phyloP scores from a whole-genome alignment of 2,329 filamentous ascomycete species.

The Hymenoscyphus infarciens region DNA sequence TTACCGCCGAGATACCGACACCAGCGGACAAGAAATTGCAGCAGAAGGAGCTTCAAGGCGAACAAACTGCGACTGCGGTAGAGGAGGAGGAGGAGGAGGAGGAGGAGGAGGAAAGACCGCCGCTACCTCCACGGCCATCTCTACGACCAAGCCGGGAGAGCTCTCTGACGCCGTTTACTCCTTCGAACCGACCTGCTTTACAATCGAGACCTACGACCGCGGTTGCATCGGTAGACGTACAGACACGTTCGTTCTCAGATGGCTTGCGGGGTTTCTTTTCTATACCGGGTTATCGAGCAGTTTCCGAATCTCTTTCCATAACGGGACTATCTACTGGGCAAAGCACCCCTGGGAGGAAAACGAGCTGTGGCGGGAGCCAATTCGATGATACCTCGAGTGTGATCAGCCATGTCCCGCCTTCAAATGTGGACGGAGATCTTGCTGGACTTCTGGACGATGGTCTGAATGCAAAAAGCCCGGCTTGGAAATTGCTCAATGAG shows the following conservation, averaged over 20 bases:
- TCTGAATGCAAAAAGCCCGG: constrained; percentile 60
- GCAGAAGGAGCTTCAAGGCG: neutral
- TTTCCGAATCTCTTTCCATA: constrained; percentile 31
- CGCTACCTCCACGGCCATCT: constrained; percentile 44
- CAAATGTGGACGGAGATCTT: constrained; percentile 61
- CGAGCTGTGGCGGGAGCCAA: constrained; percentile 43
- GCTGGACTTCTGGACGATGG: constrained; percentile 79
- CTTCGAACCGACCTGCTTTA: constrained; percentile 36
- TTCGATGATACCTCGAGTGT: constrained; percentile 48
- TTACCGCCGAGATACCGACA: neutral
- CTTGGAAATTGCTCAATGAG: constrained; percentile 64
- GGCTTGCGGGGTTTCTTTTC: constrained; percentile 62
- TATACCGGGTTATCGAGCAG: constrained; percentile 36
- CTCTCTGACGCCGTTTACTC: constrained; percentile 23
- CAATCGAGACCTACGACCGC: constrained; percentile 77
- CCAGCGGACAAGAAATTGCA: neutral
- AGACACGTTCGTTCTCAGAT: constrained; percentile 70
- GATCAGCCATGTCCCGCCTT: constrained; percentile 46
- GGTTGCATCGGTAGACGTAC: constrained; percentile 75
- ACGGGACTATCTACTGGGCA: constrained; percentile 26
- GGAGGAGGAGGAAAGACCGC: constrained; percentile 38
- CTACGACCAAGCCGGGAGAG: constrained; percentile 26
- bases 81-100: constrained; percentile 26
- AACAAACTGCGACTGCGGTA: neutral
- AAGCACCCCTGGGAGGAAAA: constrained; percentile 29